Base-by-base conservation (phyloP, 345 rosid genomes). In the Eucalyptus brandiana region DNA sequence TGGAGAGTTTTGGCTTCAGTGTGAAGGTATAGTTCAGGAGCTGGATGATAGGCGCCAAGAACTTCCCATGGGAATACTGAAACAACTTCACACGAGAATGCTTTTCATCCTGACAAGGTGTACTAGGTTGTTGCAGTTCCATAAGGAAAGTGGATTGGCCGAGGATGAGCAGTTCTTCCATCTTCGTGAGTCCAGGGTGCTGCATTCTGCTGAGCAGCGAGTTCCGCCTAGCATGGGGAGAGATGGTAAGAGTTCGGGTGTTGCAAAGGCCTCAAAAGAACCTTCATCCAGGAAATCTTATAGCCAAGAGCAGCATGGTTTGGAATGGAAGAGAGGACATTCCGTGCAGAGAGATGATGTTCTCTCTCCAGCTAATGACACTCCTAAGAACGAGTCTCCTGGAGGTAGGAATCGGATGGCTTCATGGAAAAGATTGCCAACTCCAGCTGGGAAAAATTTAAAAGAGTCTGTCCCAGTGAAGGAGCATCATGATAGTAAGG, bases 11-110 rank as follows among this genome's bases (percentile, higher is more conserved):
- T 98, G 99, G 99, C 99, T 97, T 92, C 99, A 96, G 90, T 98
- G 99, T 93, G 99, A 98, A 94, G 96, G 99, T 89, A 97, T 97
- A 93, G 99, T 98, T 89, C 99, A 98, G 93, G 99, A 98, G 87
- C 91, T 98, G 91, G 99, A 96, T 93, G 99, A 98, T 92, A 96
- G 94, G 90, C 99, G 99, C 86, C 99, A 98, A 92, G 99, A 98
- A 93, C 97, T 94, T 94, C 96, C 99, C 86, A 96, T 96, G 9
- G 99, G 99, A 47, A 95, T 87, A 89, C 93, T 98, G 90, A 97
- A 97, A 95, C 97, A 96, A 93, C 99, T 98, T 86, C 96, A 97
- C 92, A 98, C 99, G 24, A 94, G 94, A 91, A 98, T 98, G 99
- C 99, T 98, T 92, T 97, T 98, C 93, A 97, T 98, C 88, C 98